Evolutionary conservation across 495 filamentous ascomycete species (phyloP), one percentile per base, ranked within the genome.

Genomic region (Lepraria neglecta): DNA sequence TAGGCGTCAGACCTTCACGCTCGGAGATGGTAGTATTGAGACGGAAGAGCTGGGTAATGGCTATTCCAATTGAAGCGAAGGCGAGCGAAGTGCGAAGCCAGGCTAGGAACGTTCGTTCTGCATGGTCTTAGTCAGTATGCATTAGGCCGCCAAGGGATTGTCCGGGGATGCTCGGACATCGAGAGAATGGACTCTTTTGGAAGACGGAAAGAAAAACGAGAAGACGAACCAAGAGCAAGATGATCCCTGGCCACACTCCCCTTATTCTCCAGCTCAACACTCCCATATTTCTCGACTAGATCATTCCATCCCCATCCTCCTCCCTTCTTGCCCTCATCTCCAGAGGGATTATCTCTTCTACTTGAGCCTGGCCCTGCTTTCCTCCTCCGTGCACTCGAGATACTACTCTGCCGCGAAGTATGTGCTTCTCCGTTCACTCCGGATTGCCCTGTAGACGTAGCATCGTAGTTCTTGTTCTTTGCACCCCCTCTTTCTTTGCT

Each of bases 41-140:
- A 30, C 94, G 87, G 76, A 98, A 97, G 54, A 98, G 82, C 73
- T 98, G 94, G 2, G 95, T 97, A 54, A 98, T 84, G 56, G 92
- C 94, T 63, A 98, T 92, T 59, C 94, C 94, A 68, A 98, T 98
- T 54, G 87, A 91, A 43, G 94, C 95, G 71, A 98, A 98, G 52
- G 92, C 90, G 47, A 98, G 81, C 24, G 91, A 96, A 19, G 94
- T 98, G 50, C 94, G 84, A 51, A 98, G 82, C 94, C 94, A 98
- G 54, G 94, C 94, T 24, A 98, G 84, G 73, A 97, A 98, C 3
- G 94, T 98, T 33, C 94, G 86, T 74, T 98, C 94, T 97, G 68
- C 6, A 14, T 53, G 33, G 24, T 0, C 6, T 30, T 15, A 40
- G 46, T 46, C 10, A 52, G 30, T 30, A n/a, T 38, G n/a, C 48